Conservation (phyloP, 2,329 filamentous ascomycete species). For the Intubia oerlemansii region DNA sequence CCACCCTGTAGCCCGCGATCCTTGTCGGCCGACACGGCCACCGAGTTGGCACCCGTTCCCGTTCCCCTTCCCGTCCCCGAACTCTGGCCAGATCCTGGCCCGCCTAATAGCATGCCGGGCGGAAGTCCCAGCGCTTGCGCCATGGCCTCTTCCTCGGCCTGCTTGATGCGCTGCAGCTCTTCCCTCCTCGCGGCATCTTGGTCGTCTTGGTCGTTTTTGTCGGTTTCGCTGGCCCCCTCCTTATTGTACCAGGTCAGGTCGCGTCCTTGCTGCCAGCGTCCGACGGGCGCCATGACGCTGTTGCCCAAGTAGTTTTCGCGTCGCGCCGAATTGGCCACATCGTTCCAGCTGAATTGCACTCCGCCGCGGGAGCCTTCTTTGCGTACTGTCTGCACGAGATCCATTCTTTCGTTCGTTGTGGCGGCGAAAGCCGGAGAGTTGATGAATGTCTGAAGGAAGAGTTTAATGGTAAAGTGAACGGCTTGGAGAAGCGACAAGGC, state of each 20-base stretch:
- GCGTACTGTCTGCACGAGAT: constrained; percentile 78
- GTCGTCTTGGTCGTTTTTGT: constrained; percentile 29
- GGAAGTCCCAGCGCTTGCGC: constrained; percentile 60
- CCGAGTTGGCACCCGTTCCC: constrained; percentile 42
- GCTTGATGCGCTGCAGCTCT: constrained; percentile 65
- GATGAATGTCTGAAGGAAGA: too few species aligned
- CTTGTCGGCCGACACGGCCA: constrained; percentile 18
- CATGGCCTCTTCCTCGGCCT: constrained; percentile 84
- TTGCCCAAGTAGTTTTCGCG: constrained; percentile 84
- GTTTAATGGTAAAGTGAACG: too few species aligned
- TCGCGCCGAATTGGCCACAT: constrained; percentile 68
- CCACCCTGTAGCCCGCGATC: too few species aligned
- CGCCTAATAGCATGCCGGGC: constrained; percentile 13
- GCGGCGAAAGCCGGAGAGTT: too few species aligned
- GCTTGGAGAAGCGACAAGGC: too few species aligned
- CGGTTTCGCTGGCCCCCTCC: constrained; percentile 14
- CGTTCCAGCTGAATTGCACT: constrained; percentile 91
- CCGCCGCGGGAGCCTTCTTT: constrained; percentile 84
- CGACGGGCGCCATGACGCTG: constrained; percentile 77
- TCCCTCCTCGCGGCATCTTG: constrained; percentile 46
- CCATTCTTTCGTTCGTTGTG: too few species aligned
- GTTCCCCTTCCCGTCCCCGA: constrained; percentile 22
- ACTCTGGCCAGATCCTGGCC: too few species aligned
- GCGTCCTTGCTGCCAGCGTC: constrained; percentile 71
- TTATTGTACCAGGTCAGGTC: constrained; percentile 45